phyloP scores from a whole-genome alignment of 2,329 filamentous ascomycete genomes.

The Fusarium sarcochroum region DNA sequence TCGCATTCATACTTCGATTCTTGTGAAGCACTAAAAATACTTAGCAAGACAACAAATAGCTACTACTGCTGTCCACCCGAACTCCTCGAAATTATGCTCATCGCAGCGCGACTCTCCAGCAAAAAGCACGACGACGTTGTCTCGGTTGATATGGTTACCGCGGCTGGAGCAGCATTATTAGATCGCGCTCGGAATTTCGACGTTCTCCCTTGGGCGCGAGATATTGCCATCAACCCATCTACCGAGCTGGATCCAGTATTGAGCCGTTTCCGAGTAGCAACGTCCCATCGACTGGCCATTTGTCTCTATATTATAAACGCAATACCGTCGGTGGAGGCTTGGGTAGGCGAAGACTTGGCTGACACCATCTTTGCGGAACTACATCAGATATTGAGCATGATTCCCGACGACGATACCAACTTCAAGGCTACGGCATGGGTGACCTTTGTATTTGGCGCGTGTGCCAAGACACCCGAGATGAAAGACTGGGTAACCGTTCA shows the following conservation, averaged over 20 bases:
- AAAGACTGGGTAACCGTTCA: conserved; percentile 65
- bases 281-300: conserved; percentile 59
- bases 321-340: conserved; percentile 47
- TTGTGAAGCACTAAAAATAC: conserved; percentile 55
- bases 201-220: conserved; percentile 58
- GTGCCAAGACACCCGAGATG: conserved; percentile 58
- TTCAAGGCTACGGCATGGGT: conserved; percentile 72
- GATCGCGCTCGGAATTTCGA: conserved; percentile 58
- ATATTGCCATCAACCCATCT: conserved; percentile 53
- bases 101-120: conserved; percentile 59
- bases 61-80: conserved; percentile 63
- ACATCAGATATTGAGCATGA: conserved; percentile 61
- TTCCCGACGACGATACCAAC: conserved; percentile 64
- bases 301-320: conserved; percentile 64
- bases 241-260: conserved; percentile 53
- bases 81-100: conserved; percentile 60
- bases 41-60: conserved; percentile 59
- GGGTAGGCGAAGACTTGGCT: conserved; percentile 48
- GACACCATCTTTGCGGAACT: conserved; percentile 61
- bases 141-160: conserved; percentile 50
- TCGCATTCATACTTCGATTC: conserved; percentile 55
- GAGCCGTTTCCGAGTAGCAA: conserved; percentile 58
- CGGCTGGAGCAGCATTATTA: conserved; percentile 54
- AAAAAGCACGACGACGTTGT: conserved; percentile 45
- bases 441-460: conserved; percentile 69